phyloP scores from a whole-genome alignment of 2,329 filamentous ascomycete genomes.

The Colletotrichum sp. region DNA sequence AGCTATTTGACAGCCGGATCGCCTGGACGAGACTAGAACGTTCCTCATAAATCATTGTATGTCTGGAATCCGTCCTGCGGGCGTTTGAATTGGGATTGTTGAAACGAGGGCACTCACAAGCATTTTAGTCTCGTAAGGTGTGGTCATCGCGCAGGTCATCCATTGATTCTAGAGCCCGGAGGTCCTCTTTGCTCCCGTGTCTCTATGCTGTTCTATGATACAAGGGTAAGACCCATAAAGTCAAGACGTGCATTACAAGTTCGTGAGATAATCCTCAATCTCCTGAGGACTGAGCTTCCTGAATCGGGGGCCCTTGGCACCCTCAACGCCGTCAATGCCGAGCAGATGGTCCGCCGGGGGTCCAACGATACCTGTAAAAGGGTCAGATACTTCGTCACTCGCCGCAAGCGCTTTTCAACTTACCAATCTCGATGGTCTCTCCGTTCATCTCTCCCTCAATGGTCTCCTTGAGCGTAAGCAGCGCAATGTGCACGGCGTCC shows the following conservation, averaged over 20 bases:
- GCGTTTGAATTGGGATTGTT: neutral
- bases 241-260: conserved; percentile 70
- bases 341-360: conserved; percentile 92
- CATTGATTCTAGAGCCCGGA: conserved; percentile 22
- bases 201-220: conserved; percentile 40
- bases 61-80: neutral
- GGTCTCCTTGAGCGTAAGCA: conserved; percentile 97
- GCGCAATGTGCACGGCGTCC: conserved; percentile 97
- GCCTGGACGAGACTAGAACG: neutral
- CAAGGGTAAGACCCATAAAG: conserved; percentile 31
- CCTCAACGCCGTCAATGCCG: conserved; percentile 88
- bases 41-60: neutral
- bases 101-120: neutral
- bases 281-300: conserved; percentile 95
- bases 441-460: conserved; percentile 99
- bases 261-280: conserved; percentile 99
- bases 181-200: conserved; percentile 2
- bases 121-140: neutral
- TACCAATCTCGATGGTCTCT: conserved; percentile 97
- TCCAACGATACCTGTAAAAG: conserved; percentile 80
- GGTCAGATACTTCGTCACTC: neutral
- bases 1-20: neutral
- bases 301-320: conserved; percentile 85
- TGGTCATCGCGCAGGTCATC: conserved; percentile 15
- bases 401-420: conserved; percentile 33